Evolutionary conservation across 495 filamentous ascomycete species (phyloP).

Genomic region (Penicillium herquei): DNA sequence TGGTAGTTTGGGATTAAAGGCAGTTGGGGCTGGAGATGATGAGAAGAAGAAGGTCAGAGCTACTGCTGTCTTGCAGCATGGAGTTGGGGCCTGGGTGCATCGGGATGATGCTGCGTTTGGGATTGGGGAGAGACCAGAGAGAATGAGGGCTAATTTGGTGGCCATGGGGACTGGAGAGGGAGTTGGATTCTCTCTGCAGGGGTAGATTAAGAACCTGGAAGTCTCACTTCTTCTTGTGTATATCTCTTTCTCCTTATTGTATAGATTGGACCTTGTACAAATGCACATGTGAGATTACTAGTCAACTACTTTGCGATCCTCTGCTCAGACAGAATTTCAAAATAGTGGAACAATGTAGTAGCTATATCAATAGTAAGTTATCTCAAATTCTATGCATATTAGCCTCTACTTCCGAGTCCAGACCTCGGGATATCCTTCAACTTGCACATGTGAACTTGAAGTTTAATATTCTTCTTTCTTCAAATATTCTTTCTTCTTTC

Average conservation of each 20-base stretch:
- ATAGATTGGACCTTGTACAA: no score
- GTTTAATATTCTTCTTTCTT: no score
- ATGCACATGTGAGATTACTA: background rate
- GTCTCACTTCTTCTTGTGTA: background rate
- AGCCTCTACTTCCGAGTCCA: no score
- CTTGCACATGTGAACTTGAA: no score
- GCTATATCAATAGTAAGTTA: no score
- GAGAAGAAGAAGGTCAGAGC: conserved; percentile 54
- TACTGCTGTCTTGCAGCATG: conserved; percentile 84
- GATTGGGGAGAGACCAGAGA: conserved; percentile 50
- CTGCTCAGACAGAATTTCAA: no score
- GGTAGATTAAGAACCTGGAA: conserved; percentile 19
- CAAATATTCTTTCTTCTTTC: no score
- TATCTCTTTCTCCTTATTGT: background rate
- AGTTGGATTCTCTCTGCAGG: conserved; percentile 56
- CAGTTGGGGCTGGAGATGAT: conserved; percentile 33
- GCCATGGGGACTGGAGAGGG: conserved; percentile 59
- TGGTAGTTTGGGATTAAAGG: conserved; percentile 70
- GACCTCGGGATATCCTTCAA: no score
- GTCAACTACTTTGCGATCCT: background rate
- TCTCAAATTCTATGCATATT: no score
- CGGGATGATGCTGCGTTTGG: conserved; percentile 50
- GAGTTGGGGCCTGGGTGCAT: conserved; percentile 71
- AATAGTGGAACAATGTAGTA: no score
- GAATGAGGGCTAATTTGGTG: conserved; percentile 53